Percentiles rank a stretch among this genome's conserved stretches.
Evolutionary conservation across 148 eudicot species (phyloP).

Genomic region (Beta vulgaris): DNA sequence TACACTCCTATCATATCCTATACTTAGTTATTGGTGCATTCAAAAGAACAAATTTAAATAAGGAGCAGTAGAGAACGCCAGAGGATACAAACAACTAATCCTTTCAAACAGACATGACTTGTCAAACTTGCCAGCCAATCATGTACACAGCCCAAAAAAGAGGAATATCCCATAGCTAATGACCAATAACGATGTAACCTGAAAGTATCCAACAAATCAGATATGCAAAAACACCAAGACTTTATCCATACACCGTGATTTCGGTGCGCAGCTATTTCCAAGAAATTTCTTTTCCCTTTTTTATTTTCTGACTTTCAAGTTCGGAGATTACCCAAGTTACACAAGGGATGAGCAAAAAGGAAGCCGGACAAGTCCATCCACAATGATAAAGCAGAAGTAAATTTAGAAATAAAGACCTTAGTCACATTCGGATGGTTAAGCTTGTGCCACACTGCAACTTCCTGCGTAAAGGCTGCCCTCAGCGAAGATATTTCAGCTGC

Average conservation of each 20-base stretch:
- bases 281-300: neutral
- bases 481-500: constrained; percentile 65
- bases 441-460: constrained; percentile 94
- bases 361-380: constrained; percentile 1
- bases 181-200: neutral
- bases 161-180: neutral
- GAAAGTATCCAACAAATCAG: neutral
- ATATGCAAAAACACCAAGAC: neutral
- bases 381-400: neutral
- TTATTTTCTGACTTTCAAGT: neutral
- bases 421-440: constrained; percentile 98
- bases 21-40: neutral
- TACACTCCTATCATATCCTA: neutral
- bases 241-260: neutral
- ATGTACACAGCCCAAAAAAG: neutral
- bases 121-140: too few relatives aligned
- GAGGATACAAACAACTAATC: neutral
- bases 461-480: constrained; percentile 78
- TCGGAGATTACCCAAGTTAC: neutral
- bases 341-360: neutral
- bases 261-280: neutral
- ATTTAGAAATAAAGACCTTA: constrained; percentile 44
- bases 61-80: neutral
- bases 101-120: neutral
- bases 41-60: neutral